These are phyloP conservation scores for Scenedesmus sp. DNA, from an alignment of 163 green algal genomes.

Conservation along the genomic window DNA sequence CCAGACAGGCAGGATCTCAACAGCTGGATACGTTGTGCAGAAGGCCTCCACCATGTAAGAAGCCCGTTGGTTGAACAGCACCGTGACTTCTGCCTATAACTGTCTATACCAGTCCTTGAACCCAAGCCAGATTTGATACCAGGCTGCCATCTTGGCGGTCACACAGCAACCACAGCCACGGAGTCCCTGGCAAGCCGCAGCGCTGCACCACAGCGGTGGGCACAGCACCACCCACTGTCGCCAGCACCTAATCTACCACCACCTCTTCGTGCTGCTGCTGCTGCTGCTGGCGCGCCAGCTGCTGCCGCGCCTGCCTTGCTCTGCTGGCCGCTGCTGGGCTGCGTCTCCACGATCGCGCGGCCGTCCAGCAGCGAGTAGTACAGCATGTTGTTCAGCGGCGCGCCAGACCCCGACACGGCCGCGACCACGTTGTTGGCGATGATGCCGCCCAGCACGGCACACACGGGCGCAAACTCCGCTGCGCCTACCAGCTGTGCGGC, in stretches of 20 bases:
- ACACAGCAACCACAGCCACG: background rate
- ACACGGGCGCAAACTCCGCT: conserved; percentile 69
- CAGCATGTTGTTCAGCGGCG: conserved; percentile 87
- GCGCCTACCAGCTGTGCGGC: background rate
- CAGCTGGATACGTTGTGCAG: too few relatives aligned
- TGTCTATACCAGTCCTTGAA: too few relatives aligned
- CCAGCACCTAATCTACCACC: conserved; percentile 5
- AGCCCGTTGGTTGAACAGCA: too few relatives aligned
- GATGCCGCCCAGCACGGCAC: conserved; percentile 85
- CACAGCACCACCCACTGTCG: background rate
- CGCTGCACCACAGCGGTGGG: too few relatives aligned
- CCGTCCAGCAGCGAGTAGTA: conserved; percentile 69
- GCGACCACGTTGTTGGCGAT: conserved; percentile 90
- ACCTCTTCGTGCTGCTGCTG: conserved; percentile 17
- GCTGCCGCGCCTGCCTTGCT: background rate
- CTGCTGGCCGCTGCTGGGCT: background rate
- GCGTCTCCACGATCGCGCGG: conserved; percentile 42
- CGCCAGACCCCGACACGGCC: conserved; percentile 78
- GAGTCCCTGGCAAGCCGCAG: too few relatives aligned
- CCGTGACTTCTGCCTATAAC: too few relatives aligned
- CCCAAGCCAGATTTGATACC: too few relatives aligned
- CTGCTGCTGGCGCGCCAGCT: background rate
- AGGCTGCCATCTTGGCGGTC: too few relatives aligned
- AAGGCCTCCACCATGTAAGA: too few relatives aligned
- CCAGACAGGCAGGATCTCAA: too few relatives aligned